A percentile compares a stretch with the other conserved stretches of the same genome.
Conservation (phyloP, 306 rosid species). For the Alnus rubra region DNA sequence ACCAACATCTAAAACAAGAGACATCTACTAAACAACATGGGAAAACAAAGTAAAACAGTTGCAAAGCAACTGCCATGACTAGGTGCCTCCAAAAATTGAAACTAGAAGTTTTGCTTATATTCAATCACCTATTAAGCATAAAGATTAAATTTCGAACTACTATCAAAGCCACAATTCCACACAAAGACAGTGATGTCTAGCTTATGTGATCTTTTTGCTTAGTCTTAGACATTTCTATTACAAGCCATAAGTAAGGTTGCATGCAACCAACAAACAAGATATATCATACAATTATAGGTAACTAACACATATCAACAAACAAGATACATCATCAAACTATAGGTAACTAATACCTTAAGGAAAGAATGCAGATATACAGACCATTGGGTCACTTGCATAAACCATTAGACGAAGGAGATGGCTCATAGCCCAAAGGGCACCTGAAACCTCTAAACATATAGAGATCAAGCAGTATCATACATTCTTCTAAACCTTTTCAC, state of each 20-base stretch:
- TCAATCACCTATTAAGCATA: not conserved
- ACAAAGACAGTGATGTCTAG: not conserved
- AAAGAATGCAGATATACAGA: not conserved
- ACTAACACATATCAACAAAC: not conserved
- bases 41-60: not conserved
- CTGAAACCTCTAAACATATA: not conserved
- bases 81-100: not conserved
- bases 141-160: not conserved
- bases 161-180: not conserved
- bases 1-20: not conserved
- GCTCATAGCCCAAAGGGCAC: not conserved
- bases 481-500: not conserved
- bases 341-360: not conserved
- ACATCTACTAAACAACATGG: not conserved
- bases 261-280: not conserved
- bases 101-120: not conserved
- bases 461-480: not conserved
- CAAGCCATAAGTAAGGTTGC: not conserved
- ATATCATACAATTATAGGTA: not conserved
- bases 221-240: not conserved
- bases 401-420: not conserved
- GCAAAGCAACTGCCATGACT: not conserved
- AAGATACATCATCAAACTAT: not conserved
- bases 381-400: not conserved
- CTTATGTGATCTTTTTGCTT: not conserved